Conservation (phyloP, 2,329 filamentous ascomycete genomes). For the Fusarium compactum region DNA sequence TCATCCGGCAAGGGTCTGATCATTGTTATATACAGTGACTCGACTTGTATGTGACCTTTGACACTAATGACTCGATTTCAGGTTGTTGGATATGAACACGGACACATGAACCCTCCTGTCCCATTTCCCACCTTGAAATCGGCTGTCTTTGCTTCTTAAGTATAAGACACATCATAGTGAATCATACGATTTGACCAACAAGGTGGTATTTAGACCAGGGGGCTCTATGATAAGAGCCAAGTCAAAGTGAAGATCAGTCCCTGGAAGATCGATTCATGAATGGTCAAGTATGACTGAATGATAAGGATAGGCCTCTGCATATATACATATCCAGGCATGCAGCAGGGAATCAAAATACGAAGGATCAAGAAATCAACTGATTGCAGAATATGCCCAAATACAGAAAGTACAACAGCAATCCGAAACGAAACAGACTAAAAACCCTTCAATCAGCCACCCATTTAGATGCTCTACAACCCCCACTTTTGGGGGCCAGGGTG, state of each 20-base stretch:
- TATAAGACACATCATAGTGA: background rate
- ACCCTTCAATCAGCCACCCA: background rate
- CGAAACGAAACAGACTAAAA: background rate
- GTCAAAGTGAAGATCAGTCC: background rate
- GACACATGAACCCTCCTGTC: background rate
- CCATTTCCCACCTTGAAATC: too few relatives aligned
- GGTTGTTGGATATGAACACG: background rate
- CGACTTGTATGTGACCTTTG: background rate
- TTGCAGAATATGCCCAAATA: slow-evolving; percentile 10
- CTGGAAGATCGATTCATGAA: background rate
- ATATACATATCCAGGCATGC: background rate
- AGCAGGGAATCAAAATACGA: background rate
- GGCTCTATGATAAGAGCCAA: background rate
- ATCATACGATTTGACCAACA: too few relatives aligned
- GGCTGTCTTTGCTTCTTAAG: background rate
- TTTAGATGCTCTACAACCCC: background rate
- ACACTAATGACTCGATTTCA: slow-evolving; percentile 8
- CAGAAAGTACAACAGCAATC: background rate
- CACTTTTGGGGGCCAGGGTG: background rate
- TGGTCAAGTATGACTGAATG: background rate
- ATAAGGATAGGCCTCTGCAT: background rate
- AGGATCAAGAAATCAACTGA: background rate
- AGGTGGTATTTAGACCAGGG: too few relatives aligned
- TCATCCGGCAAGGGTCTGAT: background rate
- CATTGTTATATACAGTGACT: background rate